phyloP scores from a whole-genome alignment of 768 basidiomycete species.

The Lactarius sp. region DNA sequence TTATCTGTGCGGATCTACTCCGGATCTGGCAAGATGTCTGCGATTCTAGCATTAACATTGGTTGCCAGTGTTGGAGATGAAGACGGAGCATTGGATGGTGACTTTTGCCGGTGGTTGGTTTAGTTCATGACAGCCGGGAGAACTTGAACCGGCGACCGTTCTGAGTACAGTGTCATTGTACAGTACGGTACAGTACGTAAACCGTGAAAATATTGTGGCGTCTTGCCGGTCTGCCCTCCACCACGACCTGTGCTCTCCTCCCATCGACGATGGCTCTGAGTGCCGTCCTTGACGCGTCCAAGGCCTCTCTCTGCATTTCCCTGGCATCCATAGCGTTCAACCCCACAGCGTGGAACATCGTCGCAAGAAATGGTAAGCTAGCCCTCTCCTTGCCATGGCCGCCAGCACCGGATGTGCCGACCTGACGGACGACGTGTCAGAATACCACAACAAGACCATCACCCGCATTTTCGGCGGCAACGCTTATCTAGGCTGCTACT shows the following conservation, averaged over 20 bases:
- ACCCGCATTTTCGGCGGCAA: constrained; percentile 79
- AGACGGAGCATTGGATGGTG: too few species aligned
- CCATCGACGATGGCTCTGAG: constrained; percentile 31
- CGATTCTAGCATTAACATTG: too few species aligned
- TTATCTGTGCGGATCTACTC: too few species aligned
- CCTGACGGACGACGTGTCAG: constrained; percentile 37
- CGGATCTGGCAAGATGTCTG: too few species aligned
- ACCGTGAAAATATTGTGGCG: neutral
- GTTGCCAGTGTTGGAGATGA: too few species aligned
- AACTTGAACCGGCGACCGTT: too few species aligned
- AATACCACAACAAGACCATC: constrained; percentile 82
- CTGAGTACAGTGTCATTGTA: neutral
- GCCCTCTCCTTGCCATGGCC: neutral
- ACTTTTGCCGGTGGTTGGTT: too few species aligned
- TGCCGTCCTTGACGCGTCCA: constrained; percentile 50
- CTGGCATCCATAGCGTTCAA: constrained; percentile 81
- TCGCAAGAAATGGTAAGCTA: constrained; percentile 80
- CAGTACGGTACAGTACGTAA: neutral
- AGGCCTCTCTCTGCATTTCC: constrained; percentile 60
- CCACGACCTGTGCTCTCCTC: constrained; percentile 7
- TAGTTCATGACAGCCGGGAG: too few species aligned
- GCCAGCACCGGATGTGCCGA: constrained; percentile 19
- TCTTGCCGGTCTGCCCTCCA: neutral
- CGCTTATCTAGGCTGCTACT: constrained; percentile 74
- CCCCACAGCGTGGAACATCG: constrained; percentile 93